Evolutionary conservation across 2,329 filamentous ascomycete genomes (phyloP), one percentile per base, ranked within the genome.

Genomic region (Talaromyces sp.): DNA sequence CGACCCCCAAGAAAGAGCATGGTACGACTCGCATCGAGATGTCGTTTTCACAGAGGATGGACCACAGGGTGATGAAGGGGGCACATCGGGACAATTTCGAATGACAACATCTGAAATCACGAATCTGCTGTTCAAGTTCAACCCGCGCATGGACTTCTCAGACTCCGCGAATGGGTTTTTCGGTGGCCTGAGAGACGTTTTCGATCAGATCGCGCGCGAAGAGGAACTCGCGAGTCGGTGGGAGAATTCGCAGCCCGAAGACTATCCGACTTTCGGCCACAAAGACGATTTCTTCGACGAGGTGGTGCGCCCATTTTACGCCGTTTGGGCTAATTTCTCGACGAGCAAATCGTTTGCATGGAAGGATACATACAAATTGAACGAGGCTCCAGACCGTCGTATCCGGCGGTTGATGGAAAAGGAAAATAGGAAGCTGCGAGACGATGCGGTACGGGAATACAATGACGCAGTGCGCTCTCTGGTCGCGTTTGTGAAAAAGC

Each of bases 11-110:
- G 94, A 99, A 74, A 86, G 94, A 67, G 89, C 92, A 32, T 99
- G 94, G 94, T 99, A 99, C 77, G 93, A 99, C 76, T 92, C 92
- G 2, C 94, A 99, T 72, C 88, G 91, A 62, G 88, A 92, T 66
- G 87, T 89, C 56, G 95, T 97, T 63, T 78, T 97, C 63, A 83
- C 84, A 31, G 88, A 88, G 43, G 81, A 84, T 60, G 84, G 43
- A 31, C 14, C 29, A 74, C 51, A 69, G 24, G 66, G 10, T 68
- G 69, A 10, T 69, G 31, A 56, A 53, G 81, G 80, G 38, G 80
- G 84, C 58, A 86, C 85, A 65, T 86, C 88, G 51, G 77, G 88
- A 65, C 88, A 91, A 70, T 83, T 91, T 63, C 85, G 84, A 56
- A 81, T 95, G 64, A 96, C 91, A 2, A 83, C 90, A 12, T 86